These are phyloP conservation scores for Rhododendron vialii DNA, from an alignment of 148 eudicot species.

Conservation along the genomic window DNA sequence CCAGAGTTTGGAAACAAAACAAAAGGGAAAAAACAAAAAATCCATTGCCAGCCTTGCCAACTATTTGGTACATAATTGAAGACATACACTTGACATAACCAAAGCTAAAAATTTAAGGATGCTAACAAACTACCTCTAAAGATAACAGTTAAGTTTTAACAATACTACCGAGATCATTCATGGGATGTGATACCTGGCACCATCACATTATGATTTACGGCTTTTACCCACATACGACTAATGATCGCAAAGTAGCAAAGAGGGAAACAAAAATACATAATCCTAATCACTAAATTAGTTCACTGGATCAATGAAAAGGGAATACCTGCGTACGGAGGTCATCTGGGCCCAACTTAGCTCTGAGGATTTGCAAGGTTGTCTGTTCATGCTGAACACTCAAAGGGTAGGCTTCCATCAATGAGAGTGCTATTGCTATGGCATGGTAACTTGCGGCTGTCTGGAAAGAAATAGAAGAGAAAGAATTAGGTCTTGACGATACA, in stretches of 20 bases:
- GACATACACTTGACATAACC: background rate
- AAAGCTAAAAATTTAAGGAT: background rate
- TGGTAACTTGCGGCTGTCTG: conserved; percentile 99
- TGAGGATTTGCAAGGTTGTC: conserved; percentile 92
- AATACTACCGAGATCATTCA: background rate
- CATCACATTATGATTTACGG: background rate
- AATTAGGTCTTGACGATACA: background rate
- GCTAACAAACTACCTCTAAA: background rate
- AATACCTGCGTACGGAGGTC: conserved; percentile 98
- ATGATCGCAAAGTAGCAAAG: background rate
- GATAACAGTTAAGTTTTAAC: background rate
- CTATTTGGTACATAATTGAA: background rate
- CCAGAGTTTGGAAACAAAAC: background rate
- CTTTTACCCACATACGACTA: background rate
- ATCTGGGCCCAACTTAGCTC: conserved; percentile 98
- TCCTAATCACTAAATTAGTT: background rate
- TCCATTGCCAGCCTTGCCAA: background rate
- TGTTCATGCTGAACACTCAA: conserved; percentile 99
- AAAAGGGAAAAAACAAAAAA: background rate
- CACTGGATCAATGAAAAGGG: background rate
- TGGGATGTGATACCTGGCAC: background rate
- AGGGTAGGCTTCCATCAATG: conserved; percentile 99
- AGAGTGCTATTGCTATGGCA: conserved; percentile 99
- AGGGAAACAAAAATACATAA: background rate
- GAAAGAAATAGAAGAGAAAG: conserved; percentile 19